A percentile compares a stretch with the other conserved stretches of the same genome.
phyloP scores from a whole-genome alignment of 176 grass and related monocot genomes.

The Oryza nivara region DNA sequence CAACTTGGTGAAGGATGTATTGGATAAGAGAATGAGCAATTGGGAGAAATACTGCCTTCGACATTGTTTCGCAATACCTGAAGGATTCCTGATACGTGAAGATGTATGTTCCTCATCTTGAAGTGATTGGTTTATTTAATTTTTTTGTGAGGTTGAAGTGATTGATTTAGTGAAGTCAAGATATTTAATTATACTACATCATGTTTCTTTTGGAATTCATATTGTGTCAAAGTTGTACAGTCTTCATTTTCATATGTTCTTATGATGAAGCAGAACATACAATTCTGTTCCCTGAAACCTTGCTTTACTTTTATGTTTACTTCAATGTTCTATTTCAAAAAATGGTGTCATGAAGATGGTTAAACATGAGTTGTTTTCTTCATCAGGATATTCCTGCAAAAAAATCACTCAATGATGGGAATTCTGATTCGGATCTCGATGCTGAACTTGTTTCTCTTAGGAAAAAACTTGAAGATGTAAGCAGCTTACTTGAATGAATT shows the following conservation, averaged over 20 bases:
- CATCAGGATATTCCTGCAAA: conserved; percentile 47
- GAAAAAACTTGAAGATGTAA: conserved; percentile 49
- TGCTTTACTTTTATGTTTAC: conserved; percentile 32
- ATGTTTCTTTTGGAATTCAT: conserved; percentile 25
- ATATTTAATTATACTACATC: background rate
- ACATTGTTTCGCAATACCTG: conserved; percentile 47
- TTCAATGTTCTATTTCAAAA: background rate
- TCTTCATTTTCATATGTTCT: background rate
- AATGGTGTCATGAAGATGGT: background rate
- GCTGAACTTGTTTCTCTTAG: conserved; percentile 45
- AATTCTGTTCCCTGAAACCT: conserved; percentile 3
- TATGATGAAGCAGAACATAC: background rate
- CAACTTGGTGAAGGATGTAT: conserved; percentile 28
- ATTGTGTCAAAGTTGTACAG: background rate
- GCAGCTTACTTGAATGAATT: conserved; percentile 22
- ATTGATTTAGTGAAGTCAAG: background rate
- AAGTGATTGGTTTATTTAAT: background rate
- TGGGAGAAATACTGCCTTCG: conserved; percentile 51
- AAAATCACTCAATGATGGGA: background rate
- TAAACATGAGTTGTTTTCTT: conserved; percentile 25
- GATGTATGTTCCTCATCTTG: conserved; percentile 38
- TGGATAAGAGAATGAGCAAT: conserved; percentile 46
- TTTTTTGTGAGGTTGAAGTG: background rate
- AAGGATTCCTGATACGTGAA: conserved; percentile 41
- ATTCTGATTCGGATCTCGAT: conserved; percentile 37